Evolutionary conservation across 2,329 filamentous ascomycete genomes (phyloP), one percentile per base, ranked within the genome.

Genomic region (Fusarium tuaranense): DNA sequence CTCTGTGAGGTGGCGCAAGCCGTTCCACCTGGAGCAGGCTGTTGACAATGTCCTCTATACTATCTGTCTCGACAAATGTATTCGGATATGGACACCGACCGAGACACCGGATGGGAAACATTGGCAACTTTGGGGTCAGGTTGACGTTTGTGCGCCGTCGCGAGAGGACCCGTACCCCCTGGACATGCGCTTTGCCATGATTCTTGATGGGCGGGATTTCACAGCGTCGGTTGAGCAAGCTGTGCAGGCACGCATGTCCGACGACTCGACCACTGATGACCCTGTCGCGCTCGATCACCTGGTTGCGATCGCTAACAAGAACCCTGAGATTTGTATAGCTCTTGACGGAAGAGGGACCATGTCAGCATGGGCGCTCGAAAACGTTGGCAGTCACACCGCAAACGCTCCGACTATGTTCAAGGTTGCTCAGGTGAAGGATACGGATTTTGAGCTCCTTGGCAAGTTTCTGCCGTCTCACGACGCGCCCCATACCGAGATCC

Each of bases 281-380:
- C 89, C 73, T 25, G 73, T 94, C 72, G 93, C 94, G 7, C 86
- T 98, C 61, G 92, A 97, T 76, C 94, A 97, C 80, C 86, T 98
- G 7, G 93, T 97, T 51, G 93, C 95, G 75, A 89, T 98, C 76
- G 94, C 95, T 12, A 97, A 96, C 71, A 92, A 92, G 63, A 93
- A 89, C 66, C 94, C 95, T 0, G 97, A 99, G 80, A 90, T 99
- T 4, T 97, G 95, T 75, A 88, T 98, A 27, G 91, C 96, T 10
- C 87, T 98, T 58, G 95, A 98, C 82, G 92, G 92, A n/a, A 86
- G 88, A 58, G 96, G 96, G 1, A 92, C 92, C 74, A 94, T 98
- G 93, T 95, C 94, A 46, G 95, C 94, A 0, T 98, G 96, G 94
- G 96, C 95, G 1, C 84, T 99, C 66, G 95, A 98, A 81, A 95